phyloP scores from a whole-genome alignment of 1,284 basidiomycete species.

The Fomitiporia mediterranea region DNA sequence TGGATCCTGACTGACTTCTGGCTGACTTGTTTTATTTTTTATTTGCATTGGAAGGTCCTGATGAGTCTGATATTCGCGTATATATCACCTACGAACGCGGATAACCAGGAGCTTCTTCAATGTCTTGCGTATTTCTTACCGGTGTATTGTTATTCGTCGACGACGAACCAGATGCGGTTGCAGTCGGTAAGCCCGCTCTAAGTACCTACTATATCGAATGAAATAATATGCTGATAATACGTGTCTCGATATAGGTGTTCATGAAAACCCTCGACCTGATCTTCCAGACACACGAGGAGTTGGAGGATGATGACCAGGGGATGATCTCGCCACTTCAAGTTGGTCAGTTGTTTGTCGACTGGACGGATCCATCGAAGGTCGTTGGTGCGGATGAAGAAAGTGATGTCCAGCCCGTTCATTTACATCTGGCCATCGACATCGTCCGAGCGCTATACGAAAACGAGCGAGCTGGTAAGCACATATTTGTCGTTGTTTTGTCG shows the following conservation, averaged over 20 bases:
- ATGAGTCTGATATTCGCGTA: slow-evolving; percentile 19
- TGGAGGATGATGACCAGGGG: slow-evolving; percentile 20
- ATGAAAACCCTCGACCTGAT: slow-evolving; percentile 11
- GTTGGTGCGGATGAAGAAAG: background rate
- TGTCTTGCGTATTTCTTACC: slow-evolving; percentile 21
- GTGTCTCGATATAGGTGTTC: slow-evolving; percentile 3
- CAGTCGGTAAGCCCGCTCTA: slow-evolving; percentile 18
- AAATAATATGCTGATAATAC: too few relatives aligned
- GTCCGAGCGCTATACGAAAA: slow-evolving; percentile 17
- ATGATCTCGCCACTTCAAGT: slow-evolving; percentile 20
- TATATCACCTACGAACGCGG: slow-evolving; percentile 15
- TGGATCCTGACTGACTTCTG: too few relatives aligned
- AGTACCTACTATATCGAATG: too few relatives aligned
- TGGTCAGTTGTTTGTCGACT: slow-evolving; percentile 19
- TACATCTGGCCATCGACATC: slow-evolving; percentile 18
- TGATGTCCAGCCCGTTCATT: slow-evolving; percentile 6
- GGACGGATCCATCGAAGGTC: slow-evolving; percentile 18
- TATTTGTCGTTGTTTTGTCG: background rate
- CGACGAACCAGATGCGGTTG: slow-evolving; percentile 12
- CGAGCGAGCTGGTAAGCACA: slow-evolving; percentile 7
- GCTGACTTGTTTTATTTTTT: too few relatives aligned
- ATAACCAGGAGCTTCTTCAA: slow-evolving; percentile 19
- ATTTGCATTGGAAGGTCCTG: too few relatives aligned
- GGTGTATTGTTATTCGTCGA: slow-evolving; percentile 18
- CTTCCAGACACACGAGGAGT: slow-evolving; percentile 12